Conservation (phyloP, 169 alveolate genomes). For the Toxoplasma gondii region DNA sequence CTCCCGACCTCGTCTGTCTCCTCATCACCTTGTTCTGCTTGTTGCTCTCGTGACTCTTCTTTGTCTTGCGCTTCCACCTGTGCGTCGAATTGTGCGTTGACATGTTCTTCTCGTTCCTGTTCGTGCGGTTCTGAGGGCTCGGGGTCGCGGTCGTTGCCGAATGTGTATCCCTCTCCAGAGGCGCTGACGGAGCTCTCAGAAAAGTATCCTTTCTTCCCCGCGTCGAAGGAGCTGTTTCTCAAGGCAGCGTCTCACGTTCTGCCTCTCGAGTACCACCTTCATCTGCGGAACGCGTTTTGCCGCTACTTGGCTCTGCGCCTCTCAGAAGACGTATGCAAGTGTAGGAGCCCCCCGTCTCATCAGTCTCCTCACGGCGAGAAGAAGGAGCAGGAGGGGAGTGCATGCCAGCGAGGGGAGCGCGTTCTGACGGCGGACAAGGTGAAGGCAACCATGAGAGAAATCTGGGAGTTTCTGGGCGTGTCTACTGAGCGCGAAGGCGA, state of each 20-base stretch:
- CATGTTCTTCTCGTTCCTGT: too few relatives aligned
- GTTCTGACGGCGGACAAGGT: neutral
- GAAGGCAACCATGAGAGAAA: neutral
- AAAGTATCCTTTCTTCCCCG: neutral
- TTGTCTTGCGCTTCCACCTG: too few relatives aligned
- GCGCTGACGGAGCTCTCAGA: neutral
- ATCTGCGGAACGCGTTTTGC: slow-evolving; percentile 28
- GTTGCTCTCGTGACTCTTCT: too few relatives aligned
- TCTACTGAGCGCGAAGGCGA: neutral
- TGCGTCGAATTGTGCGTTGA: too few relatives aligned
- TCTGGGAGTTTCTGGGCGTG: neutral
- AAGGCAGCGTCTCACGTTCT: slow-evolving; percentile 19
- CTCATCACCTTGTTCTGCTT: neutral
- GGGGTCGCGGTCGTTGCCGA: neutral
- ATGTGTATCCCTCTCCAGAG: neutral
- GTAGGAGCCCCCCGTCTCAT: neutral
- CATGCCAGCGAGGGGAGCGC: neutral
- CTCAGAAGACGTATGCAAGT: neutral
- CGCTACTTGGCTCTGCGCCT: neutral
- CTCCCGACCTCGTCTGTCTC: neutral
- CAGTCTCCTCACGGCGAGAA: neutral
- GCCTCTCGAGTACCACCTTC: slow-evolving; percentile 24
- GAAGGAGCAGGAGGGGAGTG: neutral
- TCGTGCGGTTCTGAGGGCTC: too few relatives aligned
- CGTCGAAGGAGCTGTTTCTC: neutral